These are phyloP conservation scores for Monotropa hypopitys DNA, from an alignment of 179 eudicot genomes.

Conservation along the genomic window DNA sequence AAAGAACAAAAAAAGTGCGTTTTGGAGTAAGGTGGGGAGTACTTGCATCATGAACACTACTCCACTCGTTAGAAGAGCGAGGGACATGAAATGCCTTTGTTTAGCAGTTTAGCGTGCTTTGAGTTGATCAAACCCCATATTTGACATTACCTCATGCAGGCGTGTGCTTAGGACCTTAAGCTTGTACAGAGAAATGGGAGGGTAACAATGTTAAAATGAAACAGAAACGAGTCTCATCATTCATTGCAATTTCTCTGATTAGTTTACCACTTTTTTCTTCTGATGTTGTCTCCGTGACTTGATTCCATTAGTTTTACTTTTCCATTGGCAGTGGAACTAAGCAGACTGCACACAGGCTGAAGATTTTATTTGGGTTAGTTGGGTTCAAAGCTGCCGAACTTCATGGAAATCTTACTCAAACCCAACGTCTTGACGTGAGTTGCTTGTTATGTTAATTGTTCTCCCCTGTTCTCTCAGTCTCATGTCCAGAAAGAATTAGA, in stretches of 20 bases:
- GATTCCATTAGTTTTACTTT: neutral
- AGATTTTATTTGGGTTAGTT: slow-evolving; percentile 78
- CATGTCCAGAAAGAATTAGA: too few relatives aligned
- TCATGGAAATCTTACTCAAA: slow-evolving; percentile 84
- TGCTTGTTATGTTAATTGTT: neutral
- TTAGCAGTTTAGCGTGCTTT: neutral
- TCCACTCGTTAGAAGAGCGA: neutral
- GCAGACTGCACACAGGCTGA: slow-evolving; percentile 84
- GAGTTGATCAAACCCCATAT: neutral
- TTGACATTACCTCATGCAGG: neutral
- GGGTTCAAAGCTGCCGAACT: slow-evolving; percentile 93
- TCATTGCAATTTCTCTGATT: neutral
- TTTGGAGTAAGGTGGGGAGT: neutral
- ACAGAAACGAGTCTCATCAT: neutral
- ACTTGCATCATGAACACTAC: neutral
- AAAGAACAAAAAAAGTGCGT: neutral
- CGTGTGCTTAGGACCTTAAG: neutral
- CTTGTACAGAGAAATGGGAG: neutral
- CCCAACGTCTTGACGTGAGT: slow-evolving; percentile 70
- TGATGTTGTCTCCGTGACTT: neutral
- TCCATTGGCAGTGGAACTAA: slow-evolving; percentile 53
- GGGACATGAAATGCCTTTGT: neutral
- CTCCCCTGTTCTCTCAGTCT: neutral
- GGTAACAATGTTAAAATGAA: neutral
- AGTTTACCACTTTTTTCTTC: neutral